These are phyloP conservation scores for Pseudopyrenochaeta lycopersici DNA, from an alignment of 2,329 filamentous ascomycete species.

Conservation along the genomic window DNA sequence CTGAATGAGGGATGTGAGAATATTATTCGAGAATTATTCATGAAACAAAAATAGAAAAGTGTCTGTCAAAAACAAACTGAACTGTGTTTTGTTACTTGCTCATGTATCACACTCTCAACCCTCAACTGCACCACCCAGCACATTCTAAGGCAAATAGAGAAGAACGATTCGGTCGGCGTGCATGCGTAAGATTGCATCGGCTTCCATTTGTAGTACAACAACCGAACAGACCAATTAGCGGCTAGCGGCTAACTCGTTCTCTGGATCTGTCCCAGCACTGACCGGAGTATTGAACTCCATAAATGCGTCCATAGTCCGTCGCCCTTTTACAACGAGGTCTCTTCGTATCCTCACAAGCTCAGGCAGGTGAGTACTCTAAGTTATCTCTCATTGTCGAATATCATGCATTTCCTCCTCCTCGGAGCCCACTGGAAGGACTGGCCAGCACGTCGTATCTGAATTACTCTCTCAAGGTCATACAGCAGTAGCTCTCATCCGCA, in stretches of 20 bases:
- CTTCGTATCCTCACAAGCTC: neutral
- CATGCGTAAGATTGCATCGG: neutral
- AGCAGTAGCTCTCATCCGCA: slow-evolving; percentile 13
- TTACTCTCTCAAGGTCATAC: slow-evolving; percentile 13
- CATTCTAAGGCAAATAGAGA: neutral
- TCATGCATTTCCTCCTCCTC: slow-evolving; percentile 13
- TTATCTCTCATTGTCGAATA: neutral
- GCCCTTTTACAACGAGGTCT: neutral
- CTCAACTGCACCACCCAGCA: no score
- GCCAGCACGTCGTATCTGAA: slow-evolving; percentile 12
- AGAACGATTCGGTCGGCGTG: neutral
- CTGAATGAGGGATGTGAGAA: no score
- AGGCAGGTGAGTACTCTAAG: neutral
- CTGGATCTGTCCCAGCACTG: neutral
- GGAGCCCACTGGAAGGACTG: slow-evolving; percentile 12
- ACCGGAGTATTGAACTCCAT: neutral
- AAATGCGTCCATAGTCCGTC: neutral
- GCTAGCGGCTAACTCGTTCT: slow-evolving; percentile 1
- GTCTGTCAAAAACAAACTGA: no score
- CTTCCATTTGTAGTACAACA: neutral
- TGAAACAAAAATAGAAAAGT: no score
- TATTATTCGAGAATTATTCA: no score
- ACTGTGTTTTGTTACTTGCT: no score
- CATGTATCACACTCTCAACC: no score
- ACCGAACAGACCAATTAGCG: slow-evolving; percentile 14